A percentile compares a stretch with the other conserved stretches of the same genome.
Evolutionary conservation across 2,329 filamentous ascomycete species (phyloP).

Genomic region (Chaetothyriales sp.): DNA sequence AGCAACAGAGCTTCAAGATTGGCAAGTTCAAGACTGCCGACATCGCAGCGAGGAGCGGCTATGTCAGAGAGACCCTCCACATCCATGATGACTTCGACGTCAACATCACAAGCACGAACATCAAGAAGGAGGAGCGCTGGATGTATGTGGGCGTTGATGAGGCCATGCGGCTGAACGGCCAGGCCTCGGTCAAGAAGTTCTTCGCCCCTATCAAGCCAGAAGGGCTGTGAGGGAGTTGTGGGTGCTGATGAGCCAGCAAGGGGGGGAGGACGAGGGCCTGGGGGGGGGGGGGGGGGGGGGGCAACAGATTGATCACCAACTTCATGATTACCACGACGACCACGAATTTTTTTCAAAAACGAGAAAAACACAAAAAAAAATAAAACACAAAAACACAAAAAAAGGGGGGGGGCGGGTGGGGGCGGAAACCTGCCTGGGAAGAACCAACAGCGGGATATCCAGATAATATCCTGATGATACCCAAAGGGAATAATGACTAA

Average conservation of each 20-base stretch:
- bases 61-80: slow-evolving; percentile 4
- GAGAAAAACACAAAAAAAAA: too few species aligned
- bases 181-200: not conserved
- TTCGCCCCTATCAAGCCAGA: not conserved
- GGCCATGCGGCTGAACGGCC: not conserved
- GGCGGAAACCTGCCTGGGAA: too few species aligned
- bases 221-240: not conserved
- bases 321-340: too few species aligned
- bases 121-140: not conserved
- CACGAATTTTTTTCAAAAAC: too few species aligned
- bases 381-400: too few species aligned
- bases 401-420: too few species aligned
- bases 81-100: slow-evolving; percentile 13
- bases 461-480: too few species aligned
- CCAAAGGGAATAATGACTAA: too few species aligned
- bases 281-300: too few species aligned
- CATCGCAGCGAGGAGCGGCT: slow-evolving; percentile 1
- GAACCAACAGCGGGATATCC: too few species aligned
- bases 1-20: not conserved
- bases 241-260: not conserved
- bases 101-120: not conserved
- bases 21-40: slow-evolving; percentile 3
- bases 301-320: too few species aligned
- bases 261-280: not conserved
- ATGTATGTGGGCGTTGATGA: not conserved